Conservation (phyloP, 2,329 filamentous ascomycete genomes). For the Epichloe gansuensis region DNA sequence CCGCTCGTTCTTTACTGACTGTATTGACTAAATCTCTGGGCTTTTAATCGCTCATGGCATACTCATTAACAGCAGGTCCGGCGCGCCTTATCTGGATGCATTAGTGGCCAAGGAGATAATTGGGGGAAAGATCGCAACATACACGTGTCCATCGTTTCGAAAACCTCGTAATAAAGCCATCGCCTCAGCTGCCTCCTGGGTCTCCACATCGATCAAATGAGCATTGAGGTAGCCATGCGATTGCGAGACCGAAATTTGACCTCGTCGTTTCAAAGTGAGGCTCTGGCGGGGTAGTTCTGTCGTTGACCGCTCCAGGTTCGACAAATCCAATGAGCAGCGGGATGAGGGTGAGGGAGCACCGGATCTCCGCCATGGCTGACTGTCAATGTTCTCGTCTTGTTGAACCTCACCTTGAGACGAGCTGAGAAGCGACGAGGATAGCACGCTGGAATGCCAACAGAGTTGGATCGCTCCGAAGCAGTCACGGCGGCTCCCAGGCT, state of each 20-base stretch:
- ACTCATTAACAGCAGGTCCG: not conserved
- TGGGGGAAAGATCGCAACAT: not conserved
- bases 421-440: not conserved
- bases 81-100: not conserved
- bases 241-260: not conserved
- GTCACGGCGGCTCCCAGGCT: too few species aligned
- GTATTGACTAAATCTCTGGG: too few species aligned
- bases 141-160: not conserved
- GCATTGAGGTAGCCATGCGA: not conserved
- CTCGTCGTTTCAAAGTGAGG: slow-evolving; percentile 2
- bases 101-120: not conserved
- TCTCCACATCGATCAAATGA: too few species aligned
- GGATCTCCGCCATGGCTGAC: slow-evolving; percentile 1
- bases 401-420: not conserved
- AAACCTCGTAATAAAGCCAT: not conserved
- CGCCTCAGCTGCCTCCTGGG: not conserved
- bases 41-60: too few species aligned
- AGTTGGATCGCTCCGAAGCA: too few species aligned
- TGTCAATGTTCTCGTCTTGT: not conserved
- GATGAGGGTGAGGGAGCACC: slow-evolving; percentile 1
- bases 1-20: too few species aligned
- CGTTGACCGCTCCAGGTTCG: not conserved
- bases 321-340: not conserved
- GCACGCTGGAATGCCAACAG: too few species aligned
- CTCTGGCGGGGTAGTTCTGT: not conserved